Percentiles rank a stretch among this genome's conserved stretches.
Conservation (phyloP, 2,329 filamentous ascomycete genomes). For the Epichloe glyceriae region DNA sequence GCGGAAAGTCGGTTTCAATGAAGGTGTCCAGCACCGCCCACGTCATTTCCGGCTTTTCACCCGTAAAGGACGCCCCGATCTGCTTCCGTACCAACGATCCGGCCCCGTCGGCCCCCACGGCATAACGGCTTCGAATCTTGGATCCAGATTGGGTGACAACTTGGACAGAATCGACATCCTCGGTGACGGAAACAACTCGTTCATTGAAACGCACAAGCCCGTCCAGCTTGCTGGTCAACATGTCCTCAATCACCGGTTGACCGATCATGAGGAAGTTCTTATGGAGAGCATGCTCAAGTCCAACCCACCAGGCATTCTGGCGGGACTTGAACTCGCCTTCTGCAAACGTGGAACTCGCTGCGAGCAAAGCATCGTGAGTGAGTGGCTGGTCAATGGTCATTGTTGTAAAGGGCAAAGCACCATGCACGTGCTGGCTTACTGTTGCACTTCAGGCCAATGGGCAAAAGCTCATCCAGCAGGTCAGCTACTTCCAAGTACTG, state of each 20-base stretch:
- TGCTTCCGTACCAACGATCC: conserved; percentile 31
- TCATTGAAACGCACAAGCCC: conserved; percentile 24
- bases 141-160: conserved; percentile 20
- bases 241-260: conserved; percentile 30
- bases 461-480: conserved; percentile 28
- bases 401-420: not conserved
- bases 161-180: conserved; percentile 39
- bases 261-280: conserved; percentile 39
- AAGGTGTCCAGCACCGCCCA: conserved; percentile 36
- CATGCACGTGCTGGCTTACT: conserved; percentile 22
- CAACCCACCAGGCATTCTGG: conserved; percentile 34
- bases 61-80: conserved; percentile 27
- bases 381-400: too few relatives aligned
- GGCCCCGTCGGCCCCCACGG: conserved; percentile 39
- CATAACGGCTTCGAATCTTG: conserved; percentile 25
- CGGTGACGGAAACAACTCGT: conserved; percentile 32
- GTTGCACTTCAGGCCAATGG: conserved; percentile 33
- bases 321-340: conserved; percentile 33
- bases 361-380: too few relatives aligned
- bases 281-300: conserved; percentile 29
- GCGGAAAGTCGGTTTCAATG: conserved; percentile 34
- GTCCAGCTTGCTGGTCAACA: conserved; percentile 22
- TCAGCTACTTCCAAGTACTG: conserved; percentile 33
- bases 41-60: conserved; percentile 35
- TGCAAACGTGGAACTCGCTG: conserved; percentile 32